These are phyloP conservation scores for Parmelia sp. DNA, from an alignment of 495 filamentous ascomycete genomes.

Conservation along the genomic window DNA sequence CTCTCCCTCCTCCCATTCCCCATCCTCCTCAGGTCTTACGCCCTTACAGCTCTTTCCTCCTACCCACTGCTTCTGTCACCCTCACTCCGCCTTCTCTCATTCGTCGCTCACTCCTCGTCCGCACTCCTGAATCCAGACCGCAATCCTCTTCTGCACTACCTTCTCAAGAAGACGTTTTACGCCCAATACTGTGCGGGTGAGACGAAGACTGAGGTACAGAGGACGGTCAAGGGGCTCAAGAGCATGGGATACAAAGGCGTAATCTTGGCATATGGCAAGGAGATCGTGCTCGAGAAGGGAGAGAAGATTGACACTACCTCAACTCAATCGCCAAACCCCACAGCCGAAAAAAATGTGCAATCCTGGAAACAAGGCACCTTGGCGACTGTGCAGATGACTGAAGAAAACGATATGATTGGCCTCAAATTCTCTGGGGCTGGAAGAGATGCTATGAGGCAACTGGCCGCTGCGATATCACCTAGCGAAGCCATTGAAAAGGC, in stretches of 20 bases:
- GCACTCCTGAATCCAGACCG: constrained; percentile 41
- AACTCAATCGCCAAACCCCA: constrained; percentile 21
- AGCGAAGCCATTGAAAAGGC: constrained; percentile 57
- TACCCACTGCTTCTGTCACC: constrained; percentile 64
- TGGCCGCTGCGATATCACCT: constrained; percentile 54
- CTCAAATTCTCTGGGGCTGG: constrained; percentile 95
- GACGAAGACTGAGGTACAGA: constrained; percentile 32
- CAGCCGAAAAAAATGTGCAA: constrained; percentile 51
- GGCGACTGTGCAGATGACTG: constrained; percentile 67
- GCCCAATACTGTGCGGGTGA: constrained; percentile 45
- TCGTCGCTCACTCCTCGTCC: constrained; percentile 62
- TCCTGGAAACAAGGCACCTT: constrained; percentile 70
- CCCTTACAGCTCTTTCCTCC: constrained; percentile 74
- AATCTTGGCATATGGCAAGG: constrained; percentile 44
- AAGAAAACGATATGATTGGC: constrained; percentile 75
- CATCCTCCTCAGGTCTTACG: constrained; percentile 68
- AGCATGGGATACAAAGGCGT: constrained; percentile 40
- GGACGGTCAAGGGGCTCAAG: constrained; percentile 35
- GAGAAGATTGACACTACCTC: constrained; percentile 31
- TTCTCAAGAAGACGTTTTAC: constrained; percentile 43
- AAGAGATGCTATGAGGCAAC: constrained; percentile 57
- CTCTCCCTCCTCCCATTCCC: constrained; percentile 67
- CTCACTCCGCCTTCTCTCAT: constrained; percentile 60
- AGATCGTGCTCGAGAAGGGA: constrained; percentile 38
- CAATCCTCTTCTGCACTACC: constrained; percentile 36